Percentiles rank a stretch among this genome's conserved stretches.
Evolutionary conservation across 352 stramenopile genomes (phyloP).

Genomic region (Globisporangium sylvaticum): DNA sequence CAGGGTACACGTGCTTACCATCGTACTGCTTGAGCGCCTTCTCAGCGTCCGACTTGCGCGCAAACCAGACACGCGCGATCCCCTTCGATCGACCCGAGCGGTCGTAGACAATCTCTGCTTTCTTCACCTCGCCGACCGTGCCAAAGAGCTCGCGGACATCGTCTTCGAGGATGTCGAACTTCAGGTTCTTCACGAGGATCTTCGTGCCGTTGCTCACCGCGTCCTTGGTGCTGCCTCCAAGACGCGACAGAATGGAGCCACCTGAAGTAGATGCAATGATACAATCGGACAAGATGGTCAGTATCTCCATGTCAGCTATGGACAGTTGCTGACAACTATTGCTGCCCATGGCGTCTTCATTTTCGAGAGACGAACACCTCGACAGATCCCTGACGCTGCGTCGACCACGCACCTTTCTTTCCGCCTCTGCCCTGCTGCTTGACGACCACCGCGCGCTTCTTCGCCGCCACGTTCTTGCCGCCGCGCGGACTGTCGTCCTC

Average conservation of each 20-base stretch:
- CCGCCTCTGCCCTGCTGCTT: slow-evolving; percentile 37
- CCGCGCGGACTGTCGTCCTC: slow-evolving; percentile 33
- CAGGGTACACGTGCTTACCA: slow-evolving; percentile 32
- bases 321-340: too few species aligned
- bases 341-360: too few species aligned
- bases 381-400: slow-evolving; percentile 8
- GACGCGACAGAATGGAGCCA: slow-evolving; percentile 61
- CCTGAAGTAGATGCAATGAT: slow-evolving; percentile 4
- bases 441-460: slow-evolving; percentile 55
- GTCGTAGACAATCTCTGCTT: slow-evolving; percentile 82
- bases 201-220: slow-evolving; percentile 45
- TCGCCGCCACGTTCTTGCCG: slow-evolving; percentile 24
- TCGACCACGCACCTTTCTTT: slow-evolving; percentile 47
- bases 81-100: slow-evolving; percentile 79
- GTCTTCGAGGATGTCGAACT: slow-evolving; percentile 82
- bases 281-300: neutral
- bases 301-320: neutral
- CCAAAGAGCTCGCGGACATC: slow-evolving; percentile 77
- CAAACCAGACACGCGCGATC: slow-evolving; percentile 76
- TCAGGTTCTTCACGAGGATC: slow-evolving; percentile 83
- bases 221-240: slow-evolving; percentile 44
- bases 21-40: slow-evolving; percentile 85
- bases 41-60: slow-evolving; percentile 58
- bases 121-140: slow-evolving; percentile 71
- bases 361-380: too few species aligned